Base-by-base conservation (phyloP, 179 eudicot genomes). In the Drosera spatulata region DNA sequence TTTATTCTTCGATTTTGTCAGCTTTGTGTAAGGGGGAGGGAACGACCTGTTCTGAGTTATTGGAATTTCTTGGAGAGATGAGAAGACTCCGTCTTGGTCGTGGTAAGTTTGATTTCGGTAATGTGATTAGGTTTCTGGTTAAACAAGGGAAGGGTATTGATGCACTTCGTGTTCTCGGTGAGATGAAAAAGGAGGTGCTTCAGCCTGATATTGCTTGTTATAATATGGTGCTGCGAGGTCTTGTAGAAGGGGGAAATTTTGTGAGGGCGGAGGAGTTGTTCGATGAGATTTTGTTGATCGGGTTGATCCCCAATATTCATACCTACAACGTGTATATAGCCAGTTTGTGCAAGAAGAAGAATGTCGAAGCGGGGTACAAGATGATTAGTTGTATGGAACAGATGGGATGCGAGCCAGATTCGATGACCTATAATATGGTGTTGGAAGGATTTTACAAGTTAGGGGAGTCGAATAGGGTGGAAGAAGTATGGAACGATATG, bases 251-350 rank as follows among this genome's bases (percentile, higher is more conserved):
- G 50, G 73, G 70, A 41, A 72, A 65, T 33, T 82, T 67, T 58
- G 48, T 22, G 12, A 62, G 58, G 60, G 91, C 59, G 0, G 91
- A 85, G 49, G 68, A 73, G 47, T 61, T 85, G 79, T 82, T 85
- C 52, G 87, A 82, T 68, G 91, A 82, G 68, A 60, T 79, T 77
- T 77, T 85, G 3, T 69, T 85, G 57, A 67, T 73, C 54, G 91
- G 91, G 11, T 72, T 85, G 72, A 84, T 79, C 65, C 65, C 91
- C 0, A 61, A 79, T 71, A 44, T 79, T 41, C 50, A 37, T 66
- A 82, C 87, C 33, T 85, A 82, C 61, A 85, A 79, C 61, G 77
- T 72, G 53, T 82, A 77, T 50, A 65, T 85, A 41, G 61, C 40
- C 4, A 83, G 85, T 40, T 55, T 85, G 69, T 74, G 84, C 58